Evolutionary conservation across 2,329 filamentous ascomycete species (phyloP).

Genomic region (Colletotrichum nymphaeae): DNA sequence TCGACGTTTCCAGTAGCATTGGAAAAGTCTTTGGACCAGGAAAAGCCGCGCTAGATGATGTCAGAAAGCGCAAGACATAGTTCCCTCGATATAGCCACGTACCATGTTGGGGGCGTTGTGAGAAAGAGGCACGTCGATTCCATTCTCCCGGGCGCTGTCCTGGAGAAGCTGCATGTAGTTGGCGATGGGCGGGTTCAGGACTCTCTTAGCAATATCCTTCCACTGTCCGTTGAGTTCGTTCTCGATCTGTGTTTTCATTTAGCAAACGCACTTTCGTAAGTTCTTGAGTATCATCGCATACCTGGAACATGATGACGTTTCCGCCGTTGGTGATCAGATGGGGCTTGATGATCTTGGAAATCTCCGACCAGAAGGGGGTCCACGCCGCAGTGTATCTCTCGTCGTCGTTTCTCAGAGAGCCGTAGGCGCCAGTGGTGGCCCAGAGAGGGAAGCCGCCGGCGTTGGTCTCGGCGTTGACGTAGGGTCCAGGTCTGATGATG

Average conservation of each 20-base stretch:
- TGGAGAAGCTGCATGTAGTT: slow-evolving; percentile 70
- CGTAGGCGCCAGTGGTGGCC: slow-evolving; percentile 70
- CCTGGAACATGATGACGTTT: slow-evolving; percentile 63
- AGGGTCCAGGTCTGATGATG: slow-evolving; percentile 66
- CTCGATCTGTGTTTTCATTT: slow-evolving; percentile 55
- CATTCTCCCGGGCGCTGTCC: slow-evolving; percentile 62
- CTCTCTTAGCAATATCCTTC: slow-evolving; percentile 52
- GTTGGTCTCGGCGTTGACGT: slow-evolving; percentile 73
- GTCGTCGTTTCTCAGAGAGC: slow-evolving; percentile 63
- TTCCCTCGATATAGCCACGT: not conserved
- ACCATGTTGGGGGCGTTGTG: slow-evolving; percentile 71
- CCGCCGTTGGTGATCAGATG: slow-evolving; percentile 69
- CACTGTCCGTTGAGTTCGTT: slow-evolving; percentile 64
- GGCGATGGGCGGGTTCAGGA: slow-evolving; percentile 59
- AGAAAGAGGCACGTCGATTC: slow-evolving; percentile 68
- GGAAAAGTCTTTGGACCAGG: slow-evolving; percentile 71
- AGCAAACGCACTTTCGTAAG: not conserved
- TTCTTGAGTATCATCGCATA: not conserved
- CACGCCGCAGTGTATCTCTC: slow-evolving; percentile 63
- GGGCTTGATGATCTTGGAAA: slow-evolving; percentile 61
- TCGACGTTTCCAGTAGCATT: slow-evolving; percentile 67
- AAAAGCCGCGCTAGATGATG: slow-evolving; percentile 48
- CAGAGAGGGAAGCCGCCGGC: slow-evolving; percentile 72
- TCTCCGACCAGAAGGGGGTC: slow-evolving; percentile 63
- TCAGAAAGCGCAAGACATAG: not conserved